Conservation (phyloP, 2,329 filamentous ascomycete species). For the Aspergillus tanneri region DNA sequence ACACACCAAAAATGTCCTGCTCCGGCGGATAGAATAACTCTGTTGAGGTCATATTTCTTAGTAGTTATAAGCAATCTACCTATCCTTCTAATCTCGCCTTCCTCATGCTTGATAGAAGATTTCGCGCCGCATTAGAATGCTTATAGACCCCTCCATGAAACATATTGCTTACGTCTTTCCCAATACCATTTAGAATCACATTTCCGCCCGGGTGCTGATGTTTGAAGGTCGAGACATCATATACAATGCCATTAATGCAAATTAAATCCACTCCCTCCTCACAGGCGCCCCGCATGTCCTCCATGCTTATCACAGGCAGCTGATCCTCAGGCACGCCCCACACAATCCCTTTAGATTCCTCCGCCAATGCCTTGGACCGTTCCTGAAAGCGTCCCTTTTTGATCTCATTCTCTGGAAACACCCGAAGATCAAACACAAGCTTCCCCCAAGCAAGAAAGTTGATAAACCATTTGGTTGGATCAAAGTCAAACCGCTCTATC, state of each 20-base stretch:
- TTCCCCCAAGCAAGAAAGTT: constrained; percentile 16
- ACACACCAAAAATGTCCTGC: too few relatives aligned
- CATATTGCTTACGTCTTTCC: constrained; percentile 16
- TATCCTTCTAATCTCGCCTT: too few relatives aligned
- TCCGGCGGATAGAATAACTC: too few relatives aligned
- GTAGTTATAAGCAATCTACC: too few relatives aligned
- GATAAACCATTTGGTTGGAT: constrained; percentile 20
- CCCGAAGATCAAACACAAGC: constrained; percentile 14
- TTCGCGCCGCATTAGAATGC: constrained; percentile 17
- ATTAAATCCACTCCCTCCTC: too few relatives aligned
- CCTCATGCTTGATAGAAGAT: constrained; percentile 11
- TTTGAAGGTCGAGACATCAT: constrained; percentile 16
- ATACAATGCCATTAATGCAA: constrained; percentile 15
- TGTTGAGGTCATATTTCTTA: too few relatives aligned
- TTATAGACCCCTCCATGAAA: constrained; percentile 20
- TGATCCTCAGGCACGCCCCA: constrained; percentile 12
- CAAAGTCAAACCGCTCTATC: constrained; percentile 18
- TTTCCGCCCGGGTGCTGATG: constrained; percentile 15
- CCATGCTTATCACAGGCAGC: constrained; percentile 12
- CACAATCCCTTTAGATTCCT: too few relatives aligned
- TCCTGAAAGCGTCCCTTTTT: constrained; percentile 15
- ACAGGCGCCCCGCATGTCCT: too few relatives aligned
- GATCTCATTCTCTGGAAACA: constrained; percentile 15
- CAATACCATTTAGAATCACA: constrained; percentile 8
- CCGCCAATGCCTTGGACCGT: not conserved